Evolutionary conservation across 257 asterid genomes (phyloP), one percentile per base, ranked within the genome.

Genomic region (Solanum pinnatisectum): DNA sequence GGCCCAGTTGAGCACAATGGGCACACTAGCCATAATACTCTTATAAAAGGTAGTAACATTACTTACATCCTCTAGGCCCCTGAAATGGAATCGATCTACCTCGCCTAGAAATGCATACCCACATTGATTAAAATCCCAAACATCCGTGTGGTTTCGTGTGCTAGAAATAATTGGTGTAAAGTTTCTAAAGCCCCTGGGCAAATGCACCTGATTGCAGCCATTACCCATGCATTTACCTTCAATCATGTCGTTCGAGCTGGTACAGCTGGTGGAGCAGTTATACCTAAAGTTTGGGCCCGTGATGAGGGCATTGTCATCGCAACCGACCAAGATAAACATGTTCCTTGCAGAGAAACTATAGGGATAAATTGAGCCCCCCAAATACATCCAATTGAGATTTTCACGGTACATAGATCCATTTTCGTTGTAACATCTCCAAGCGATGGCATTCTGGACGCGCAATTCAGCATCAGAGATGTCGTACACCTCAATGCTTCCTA

Each of bases 401-500:
- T 18, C 18, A 0, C 1, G 0, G 10, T 76, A 37, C 4, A 84
- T 2, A 2, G 87, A 72, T 25, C 96, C 96, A 5, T 81, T 2
- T 4, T 68, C 18, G 63, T 87, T 88, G 89, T 92, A 95, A 91
- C 98, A 60, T 60, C 3, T 87, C 40, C 36, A 40, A 3, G 94
- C 92, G 5, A 95, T 68, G 33, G 33, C 83, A 90, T 88, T 96
- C 16, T 94, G 72, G 86, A 94, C 9, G 35, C 95, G 93, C 71
- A 93, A 14, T 20, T 91, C 93, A 90, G 49, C 85, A 70, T 94
- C 96, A 25, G 98, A 91, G 70, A 95, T 92, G 10, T 92, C 92
- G 84, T 37, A 88, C 3, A 92, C 49, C 33, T 77, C 88, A 87
- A 76, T 2, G 83, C 27, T 77, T 77, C 36, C 60, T 77, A 39